Base-by-base conservation (phyloP, 2,329 filamentous ascomycete species). In the Periconia digitata region DNA sequence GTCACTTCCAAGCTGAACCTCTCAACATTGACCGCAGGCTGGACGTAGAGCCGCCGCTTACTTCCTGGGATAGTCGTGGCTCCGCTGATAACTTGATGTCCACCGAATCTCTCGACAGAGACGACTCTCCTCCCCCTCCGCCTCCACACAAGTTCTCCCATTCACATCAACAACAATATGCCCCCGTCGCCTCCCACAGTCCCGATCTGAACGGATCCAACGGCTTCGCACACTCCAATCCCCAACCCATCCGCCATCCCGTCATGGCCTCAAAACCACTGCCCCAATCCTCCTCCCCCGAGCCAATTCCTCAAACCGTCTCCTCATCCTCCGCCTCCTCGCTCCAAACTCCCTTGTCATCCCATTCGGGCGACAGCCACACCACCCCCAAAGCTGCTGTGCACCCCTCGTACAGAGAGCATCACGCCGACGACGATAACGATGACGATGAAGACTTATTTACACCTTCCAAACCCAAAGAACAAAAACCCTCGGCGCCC, bases 11-110 rank as follows among this genome's bases (percentile, higher is more conserved):
- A 49, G 59, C 67, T 7, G 65, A 70, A 43, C 74, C 79, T 8
- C 74, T 79, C 47, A 72, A 69, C 41, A 74, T 74, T 44, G 70
- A 78, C 55, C 69, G 69, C 46, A 71, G 72, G 24, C 64, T 71
- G 44, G 63, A 73, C 23, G 66, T 78, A 16, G 76, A 79, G 44
- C 66, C 74, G 16, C 77, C 78, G 15, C 76, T 77, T 44, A 76
- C 76, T 54, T 81, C 79, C 22, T 80, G 76, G 75, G 75, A 74
- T 44, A 81, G 78, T 57, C 75, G 74, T 44, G 73, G 74, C 43
- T 80, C 79, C 2, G 71, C 70, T 44, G 78, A 82, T 44, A 74
- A 75, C 27, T 66, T 81, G 40, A 77, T 82, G 50, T 70, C 70
- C 24, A 66, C 63, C 34, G 58, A 69, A 34, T 67, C 72, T 50